phyloP scores from a whole-genome alignment of 2,329 filamentous ascomycete species.

The Colletotrichum salicis region DNA sequence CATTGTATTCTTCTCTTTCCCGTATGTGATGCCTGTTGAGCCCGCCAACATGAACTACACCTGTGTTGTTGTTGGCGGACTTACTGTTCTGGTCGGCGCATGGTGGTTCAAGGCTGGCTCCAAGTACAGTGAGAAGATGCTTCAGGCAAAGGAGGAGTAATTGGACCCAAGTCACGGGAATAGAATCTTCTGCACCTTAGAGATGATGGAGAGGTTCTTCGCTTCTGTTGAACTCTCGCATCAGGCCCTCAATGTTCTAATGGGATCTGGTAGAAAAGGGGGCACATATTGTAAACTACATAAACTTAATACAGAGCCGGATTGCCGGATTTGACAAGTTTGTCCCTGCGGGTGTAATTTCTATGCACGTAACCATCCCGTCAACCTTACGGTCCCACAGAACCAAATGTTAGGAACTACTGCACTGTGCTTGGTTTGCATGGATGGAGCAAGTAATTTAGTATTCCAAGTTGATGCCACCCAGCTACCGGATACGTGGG shows the following conservation, averaged over 20 bases:
- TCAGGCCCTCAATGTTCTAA: rapidly evolving
- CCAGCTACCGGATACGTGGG: background rate
- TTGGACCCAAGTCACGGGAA: background rate
- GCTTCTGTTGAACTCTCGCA: background rate
- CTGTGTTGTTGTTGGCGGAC: constrained; percentile 55
- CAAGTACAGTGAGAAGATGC: constrained; percentile 50
- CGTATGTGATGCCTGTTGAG: constrained; percentile 51
- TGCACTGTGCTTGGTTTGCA: background rate
- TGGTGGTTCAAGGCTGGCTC: constrained; percentile 57
- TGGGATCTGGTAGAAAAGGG: background rate
- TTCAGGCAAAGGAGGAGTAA: constrained; percentile 46
- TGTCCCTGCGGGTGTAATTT: background rate
- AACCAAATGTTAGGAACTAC: background rate
- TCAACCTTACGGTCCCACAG: constrained; percentile 2
- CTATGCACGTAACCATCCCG: background rate
- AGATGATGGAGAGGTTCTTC: background rate
- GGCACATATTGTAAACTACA: background rate
- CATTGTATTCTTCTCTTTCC: constrained; percentile 57
- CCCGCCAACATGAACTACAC: constrained; percentile 60
- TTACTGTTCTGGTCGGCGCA: constrained; percentile 47
- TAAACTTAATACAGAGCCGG: background rate
- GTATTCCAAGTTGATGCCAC: background rate
- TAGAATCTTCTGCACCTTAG: background rate
- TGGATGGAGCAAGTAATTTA: background rate
- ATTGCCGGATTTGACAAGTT: background rate